These are phyloP conservation scores for Amanita exitialis DNA, from an alignment of 768 basidiomycete genomes.

Conservation along the genomic window DNA sequence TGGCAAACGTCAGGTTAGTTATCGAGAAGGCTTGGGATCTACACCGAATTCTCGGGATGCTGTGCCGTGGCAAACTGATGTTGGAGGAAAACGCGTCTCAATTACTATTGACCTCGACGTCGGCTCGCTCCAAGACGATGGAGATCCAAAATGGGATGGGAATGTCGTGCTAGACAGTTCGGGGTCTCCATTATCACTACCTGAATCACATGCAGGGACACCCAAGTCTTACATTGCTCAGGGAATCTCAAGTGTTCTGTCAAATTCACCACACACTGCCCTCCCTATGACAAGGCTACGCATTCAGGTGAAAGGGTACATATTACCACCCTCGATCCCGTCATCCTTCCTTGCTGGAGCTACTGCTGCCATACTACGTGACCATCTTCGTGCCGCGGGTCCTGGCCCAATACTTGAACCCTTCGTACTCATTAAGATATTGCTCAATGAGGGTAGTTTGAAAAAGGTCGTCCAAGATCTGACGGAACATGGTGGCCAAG, in stretches of 20 bases:
- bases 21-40: slow-evolving; percentile 51
- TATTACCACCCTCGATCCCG: slow-evolving; percentile 29
- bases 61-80: slow-evolving; percentile 51
- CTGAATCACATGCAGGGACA: slow-evolving; percentile 38
- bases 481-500: slow-evolving; percentile 76
- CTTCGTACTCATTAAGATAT: slow-evolving; percentile 59
- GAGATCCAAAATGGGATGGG: slow-evolving; percentile 66
- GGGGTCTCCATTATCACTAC: slow-evolving; percentile 40
- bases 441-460: slow-evolving; percentile 53
- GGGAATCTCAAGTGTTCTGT: slow-evolving; percentile 63
- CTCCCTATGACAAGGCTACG: slow-evolving; percentile 57
- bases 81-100: slow-evolving; percentile 43
- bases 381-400: slow-evolving; percentile 49
- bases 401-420: slow-evolving; percentile 75
- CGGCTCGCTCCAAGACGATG: slow-evolving; percentile 47
- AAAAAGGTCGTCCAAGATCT: slow-evolving; percentile 78
- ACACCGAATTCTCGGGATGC: slow-evolving; percentile 20
- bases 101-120: slow-evolving; percentile 48
- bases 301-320: slow-evolving; percentile 40
- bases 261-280: slow-evolving; percentile 70
- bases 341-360: slow-evolving; percentile 57
- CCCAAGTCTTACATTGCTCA: slow-evolving; percentile 48
- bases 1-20: slow-evolving; percentile 70
- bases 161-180: slow-evolving; percentile 56
- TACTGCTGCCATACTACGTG: slow-evolving; percentile 52